These are phyloP conservation scores for Capsicum chinense DNA, from an alignment of 257 asterid species.

Conservation along the genomic window DNA sequence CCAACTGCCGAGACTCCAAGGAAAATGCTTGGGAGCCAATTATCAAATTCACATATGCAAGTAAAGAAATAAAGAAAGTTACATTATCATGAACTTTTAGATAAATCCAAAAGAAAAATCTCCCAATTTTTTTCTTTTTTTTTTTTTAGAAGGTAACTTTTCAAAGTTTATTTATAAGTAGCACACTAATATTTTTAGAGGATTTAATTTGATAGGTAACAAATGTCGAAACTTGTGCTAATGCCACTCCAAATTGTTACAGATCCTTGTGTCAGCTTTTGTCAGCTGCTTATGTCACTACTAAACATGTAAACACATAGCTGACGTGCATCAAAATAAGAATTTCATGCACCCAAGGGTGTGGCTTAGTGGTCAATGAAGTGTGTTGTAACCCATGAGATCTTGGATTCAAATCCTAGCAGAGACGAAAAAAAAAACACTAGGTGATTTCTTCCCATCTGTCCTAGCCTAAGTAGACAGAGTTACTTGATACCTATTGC, in stretches of 20 bases:
- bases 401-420: too few species aligned
- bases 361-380: background rate
- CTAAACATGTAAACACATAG: background rate
- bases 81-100: background rate
- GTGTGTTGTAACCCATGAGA: background rate
- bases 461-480: background rate
- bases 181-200: constrained; percentile 9
- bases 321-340: background rate
- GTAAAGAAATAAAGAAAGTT: background rate
- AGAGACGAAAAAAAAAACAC: background rate
- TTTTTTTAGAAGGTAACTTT: background rate
- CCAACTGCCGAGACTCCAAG: constrained; percentile 3
- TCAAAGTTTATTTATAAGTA: background rate
- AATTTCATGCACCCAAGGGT: background rate
- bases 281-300: constrained; percentile 13
- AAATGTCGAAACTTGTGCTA: background rate
- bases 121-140: constrained; percentile 6
- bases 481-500: background rate
- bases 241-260: background rate
- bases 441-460: background rate
- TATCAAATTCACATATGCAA: background rate
- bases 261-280: constrained; percentile 15
- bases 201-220: constrained; percentile 24
- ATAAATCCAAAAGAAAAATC: background rate
- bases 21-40: background rate